Evolutionary conservation across 2,329 filamentous ascomycete genomes (phyloP).

Genomic region (Metarhizium sp.): DNA sequence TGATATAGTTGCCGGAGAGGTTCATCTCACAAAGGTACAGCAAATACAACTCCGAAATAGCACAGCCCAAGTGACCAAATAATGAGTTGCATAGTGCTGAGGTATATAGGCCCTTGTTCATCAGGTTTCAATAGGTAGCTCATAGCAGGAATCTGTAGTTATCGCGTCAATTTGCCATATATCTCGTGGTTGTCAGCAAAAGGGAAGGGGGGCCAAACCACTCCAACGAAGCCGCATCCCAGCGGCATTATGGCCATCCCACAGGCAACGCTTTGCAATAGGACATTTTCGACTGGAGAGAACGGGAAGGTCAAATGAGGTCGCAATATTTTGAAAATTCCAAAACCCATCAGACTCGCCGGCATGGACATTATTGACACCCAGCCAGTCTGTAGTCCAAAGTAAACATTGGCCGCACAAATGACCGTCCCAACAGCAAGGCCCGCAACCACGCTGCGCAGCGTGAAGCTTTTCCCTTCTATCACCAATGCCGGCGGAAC

Average conservation of each 20-base stretch:
- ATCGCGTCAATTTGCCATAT: constrained; percentile 5
- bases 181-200: background rate
- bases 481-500: constrained; percentile 9
- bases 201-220: constrained; percentile 33
- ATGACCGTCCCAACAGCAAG: constrained; percentile 81
- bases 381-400: constrained; percentile 79
- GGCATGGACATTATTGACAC: constrained; percentile 92
- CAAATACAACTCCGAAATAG: constrained; percentile 95
- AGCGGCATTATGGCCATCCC: constrained; percentile 95
- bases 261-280: constrained; percentile 92
- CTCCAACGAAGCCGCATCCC: constrained; percentile 90
- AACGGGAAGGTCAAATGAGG: constrained; percentile 71
- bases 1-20: background rate
- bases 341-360: constrained; percentile 86
- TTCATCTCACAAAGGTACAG: constrained; percentile 61
- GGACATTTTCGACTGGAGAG: constrained; percentile 88
- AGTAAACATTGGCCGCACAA: constrained; percentile 97
- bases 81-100: constrained; percentile 69
- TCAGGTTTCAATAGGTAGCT: constrained; percentile 71
- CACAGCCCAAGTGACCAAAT: constrained; percentile 89
- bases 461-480: constrained; percentile 65
- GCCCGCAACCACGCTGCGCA: constrained; percentile 71
- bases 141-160: constrained; percentile 64
- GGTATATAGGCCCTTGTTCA: constrained; percentile 67
- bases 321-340: constrained; percentile 75